Conservation (phyloP, 331 rosid genomes). For the Prunus yedoensis region DNA sequence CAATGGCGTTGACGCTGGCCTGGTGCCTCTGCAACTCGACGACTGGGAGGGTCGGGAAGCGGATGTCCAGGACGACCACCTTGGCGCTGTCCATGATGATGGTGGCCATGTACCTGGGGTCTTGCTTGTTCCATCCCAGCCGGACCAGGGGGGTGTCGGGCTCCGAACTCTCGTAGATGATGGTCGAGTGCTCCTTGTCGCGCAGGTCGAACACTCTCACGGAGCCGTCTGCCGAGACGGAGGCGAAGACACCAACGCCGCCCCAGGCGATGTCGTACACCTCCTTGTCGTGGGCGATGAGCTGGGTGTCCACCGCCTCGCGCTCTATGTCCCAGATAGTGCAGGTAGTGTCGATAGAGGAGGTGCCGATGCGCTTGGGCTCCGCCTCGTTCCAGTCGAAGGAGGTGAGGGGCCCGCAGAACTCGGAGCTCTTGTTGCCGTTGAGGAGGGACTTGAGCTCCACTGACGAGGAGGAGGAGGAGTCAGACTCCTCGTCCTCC, state of each 20-base stretch:
- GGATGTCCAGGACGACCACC: too few species aligned
- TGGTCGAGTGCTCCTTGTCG: too few species aligned
- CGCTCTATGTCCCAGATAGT: slow-evolving; percentile 96
- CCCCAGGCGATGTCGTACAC: slow-evolving; percentile 99
- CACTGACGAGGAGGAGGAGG: slow-evolving; percentile 33
- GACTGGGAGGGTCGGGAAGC: too few species aligned
- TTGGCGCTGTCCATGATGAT: too few species aligned
- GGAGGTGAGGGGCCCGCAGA: slow-evolving; percentile 85
- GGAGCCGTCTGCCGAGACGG: slow-evolving; percentile 89
- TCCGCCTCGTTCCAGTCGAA: slow-evolving; percentile 99
- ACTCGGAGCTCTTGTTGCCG: slow-evolving; percentile 94
- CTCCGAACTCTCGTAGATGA: too few species aligned
- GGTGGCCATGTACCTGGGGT: too few species aligned
- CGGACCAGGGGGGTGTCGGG: too few species aligned
- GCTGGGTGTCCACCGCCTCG: slow-evolving; percentile 90
- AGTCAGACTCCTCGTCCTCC: slow-evolving; percentile 1
- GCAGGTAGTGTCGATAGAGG: slow-evolving; percentile 93
- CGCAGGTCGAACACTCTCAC: too few species aligned
- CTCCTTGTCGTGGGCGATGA: slow-evolving; percentile 93
- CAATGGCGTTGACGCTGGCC: too few species aligned
- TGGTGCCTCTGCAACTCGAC: too few species aligned
- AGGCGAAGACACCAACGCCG: slow-evolving; percentile 93
- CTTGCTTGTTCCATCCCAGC: too few species aligned
- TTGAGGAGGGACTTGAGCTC: slow-evolving; percentile 73
- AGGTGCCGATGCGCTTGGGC: slow-evolving; percentile 86